phyloP scores from a whole-genome alignment of 2,329 filamentous ascomycete genomes.

The Zymoseptoria crescenta region DNA sequence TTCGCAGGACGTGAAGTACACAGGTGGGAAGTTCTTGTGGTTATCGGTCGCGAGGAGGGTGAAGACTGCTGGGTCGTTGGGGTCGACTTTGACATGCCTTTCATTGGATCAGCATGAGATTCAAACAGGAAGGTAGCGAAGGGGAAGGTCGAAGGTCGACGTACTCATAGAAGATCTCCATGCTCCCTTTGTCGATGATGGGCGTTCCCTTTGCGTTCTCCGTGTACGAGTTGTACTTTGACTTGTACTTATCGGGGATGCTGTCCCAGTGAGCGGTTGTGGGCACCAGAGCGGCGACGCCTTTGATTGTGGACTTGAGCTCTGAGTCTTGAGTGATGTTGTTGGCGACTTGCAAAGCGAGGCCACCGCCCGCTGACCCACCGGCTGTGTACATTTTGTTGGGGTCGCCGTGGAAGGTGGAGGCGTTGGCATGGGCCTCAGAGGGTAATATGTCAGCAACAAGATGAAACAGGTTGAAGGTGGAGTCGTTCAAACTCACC shows the following conservation, averaged over 20 bases:
- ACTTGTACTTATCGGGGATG: constrained; percentile 19
- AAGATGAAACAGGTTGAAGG: no score
- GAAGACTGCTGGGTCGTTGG: constrained; percentile 15
- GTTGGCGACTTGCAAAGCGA: constrained; percentile 19
- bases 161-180: constrained; percentile 18
- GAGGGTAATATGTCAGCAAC: not conserved
- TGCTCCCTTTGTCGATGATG: constrained; percentile 18
- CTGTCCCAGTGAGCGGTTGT: constrained; percentile 29
- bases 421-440: constrained; percentile 19
- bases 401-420: constrained; percentile 15
- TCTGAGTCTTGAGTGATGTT: constrained; percentile 11
- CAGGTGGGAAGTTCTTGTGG: constrained; percentile 33
- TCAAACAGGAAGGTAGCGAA: not conserved
- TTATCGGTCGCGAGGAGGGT: constrained; percentile 16
- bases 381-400: constrained; percentile 19
- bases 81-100: constrained; percentile 14
- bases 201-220: constrained; percentile 16
- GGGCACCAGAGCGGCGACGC: constrained; percentile 30
- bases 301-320: constrained; percentile 25
- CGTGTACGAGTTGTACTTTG: constrained; percentile 14
- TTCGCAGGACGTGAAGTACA: constrained; percentile 46
- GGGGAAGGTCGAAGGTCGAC: not conserved
- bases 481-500: constrained; percentile 19
- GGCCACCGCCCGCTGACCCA: constrained; percentile 23
- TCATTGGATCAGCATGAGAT: not conserved